Percentiles rank a stretch among this genome's conserved stretches.
Conservation (phyloP, 345 rosid species). For the Pelargonium nanum region DNA sequence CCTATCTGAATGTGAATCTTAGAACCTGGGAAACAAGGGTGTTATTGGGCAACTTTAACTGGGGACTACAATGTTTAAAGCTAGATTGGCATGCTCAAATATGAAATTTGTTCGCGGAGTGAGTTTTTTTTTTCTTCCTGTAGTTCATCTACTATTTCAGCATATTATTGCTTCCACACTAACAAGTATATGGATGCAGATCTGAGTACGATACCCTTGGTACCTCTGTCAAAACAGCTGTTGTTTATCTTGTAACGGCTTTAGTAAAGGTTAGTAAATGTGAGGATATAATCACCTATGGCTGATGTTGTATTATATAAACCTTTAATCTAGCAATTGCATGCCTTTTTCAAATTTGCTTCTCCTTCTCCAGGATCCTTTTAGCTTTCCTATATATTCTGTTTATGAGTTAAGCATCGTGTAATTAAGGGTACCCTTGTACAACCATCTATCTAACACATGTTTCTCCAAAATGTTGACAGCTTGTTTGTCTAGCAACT, state of each 20-base stretch:
- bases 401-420: not conserved
- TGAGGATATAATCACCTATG: not conserved
- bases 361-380: not conserved
- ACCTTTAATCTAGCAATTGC: not conserved
- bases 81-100: not conserved
- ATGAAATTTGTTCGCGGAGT: not conserved
- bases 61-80: not conserved
- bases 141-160: no score
- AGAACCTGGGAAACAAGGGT: not conserved
- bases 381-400: not conserved
- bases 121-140: not conserved
- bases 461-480: slow-evolving; percentile 16
- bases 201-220: slow-evolving; percentile 89
- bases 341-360: not conserved
- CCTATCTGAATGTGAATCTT: not conserved
- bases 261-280: slow-evolving; percentile 58
- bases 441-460: not conserved
- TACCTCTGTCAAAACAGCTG: slow-evolving; percentile 81
- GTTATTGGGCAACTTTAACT: not conserved
- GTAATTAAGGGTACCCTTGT: not conserved
- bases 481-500: slow-evolving; percentile 95
- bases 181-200: slow-evolving; percentile 27
- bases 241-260: slow-evolving; percentile 86
- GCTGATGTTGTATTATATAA: not conserved
- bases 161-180: not conserved